Evolutionary conservation across 1,139 yeast species (phyloP), one percentile per base, ranked within the genome.

Genomic region (Magnusiomyces starmeri): DNA sequence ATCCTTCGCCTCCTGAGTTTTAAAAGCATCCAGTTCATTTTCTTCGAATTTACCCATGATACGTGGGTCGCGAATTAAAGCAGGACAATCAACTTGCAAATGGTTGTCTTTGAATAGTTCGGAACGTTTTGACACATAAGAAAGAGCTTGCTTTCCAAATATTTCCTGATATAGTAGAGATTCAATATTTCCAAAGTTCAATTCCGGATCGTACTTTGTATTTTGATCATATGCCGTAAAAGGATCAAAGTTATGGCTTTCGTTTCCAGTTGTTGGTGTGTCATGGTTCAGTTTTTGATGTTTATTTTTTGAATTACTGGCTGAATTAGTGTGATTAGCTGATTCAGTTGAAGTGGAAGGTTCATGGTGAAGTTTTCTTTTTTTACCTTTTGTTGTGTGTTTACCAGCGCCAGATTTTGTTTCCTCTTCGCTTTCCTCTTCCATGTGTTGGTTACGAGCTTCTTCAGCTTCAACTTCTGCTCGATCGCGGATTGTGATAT

Each of bases 381-480:
- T 52, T 26, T 54, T 51, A 8, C 51, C 49, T 14, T 51, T 43
- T 9, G 49, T 52, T 14, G 51, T 41, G 45, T 37, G 53, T 26
- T 32, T 49, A 41, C 49, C 57, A 18, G 39, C 22, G 32, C 46
- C 49, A 62, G n/a, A 59, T 35, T 58, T 60, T 16, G 49, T 59
- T 3, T 61, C 67, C 7, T 59, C 63, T 6, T 59, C 60, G 12
- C 57, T 60, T 35, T 59, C 66, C 1, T 62, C 67, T 21, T 63
- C 70, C 6, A 61, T 69, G 32, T 67, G 73, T 7, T 70, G 73
- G 1, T 47, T 48, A 18, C 78, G 74, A 9, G 81, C 88, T 27
- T 82, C 82, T 61, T 89, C 97, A 51, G 81, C 83, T 61, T 92
- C 97, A 1, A 89, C 83, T 53, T 92, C 97, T 0, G 87, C 78